phyloP scores from a whole-genome alignment of 495 filamentous ascomycete species.

The Geopyxis carbonaria region DNA sequence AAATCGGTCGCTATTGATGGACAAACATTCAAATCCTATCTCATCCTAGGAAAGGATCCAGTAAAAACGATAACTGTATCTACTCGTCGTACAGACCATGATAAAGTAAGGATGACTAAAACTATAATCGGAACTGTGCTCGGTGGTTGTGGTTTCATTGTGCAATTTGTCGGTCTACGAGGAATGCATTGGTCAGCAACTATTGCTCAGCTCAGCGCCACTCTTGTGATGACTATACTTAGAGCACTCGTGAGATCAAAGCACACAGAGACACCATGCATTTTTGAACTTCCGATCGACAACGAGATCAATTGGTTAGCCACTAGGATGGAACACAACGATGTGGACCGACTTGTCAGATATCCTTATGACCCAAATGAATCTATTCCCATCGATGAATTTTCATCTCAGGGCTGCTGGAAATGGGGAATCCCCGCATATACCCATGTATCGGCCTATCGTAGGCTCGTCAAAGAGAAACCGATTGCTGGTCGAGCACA shows the following conservation, averaged over 20 bases:
- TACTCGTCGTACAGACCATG: neutral
- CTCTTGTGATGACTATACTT: constrained; percentile 5
- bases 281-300: neutral
- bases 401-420: neutral
- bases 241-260: constrained; percentile 6
- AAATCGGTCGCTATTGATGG: constrained; percentile 18
- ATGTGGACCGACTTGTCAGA: neutral
- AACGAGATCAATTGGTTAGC: neutral
- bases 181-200: constrained; percentile 7
- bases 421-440: neutral
- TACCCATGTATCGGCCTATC: constrained; percentile 1
- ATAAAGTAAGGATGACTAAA: neutral
- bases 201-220: constrained; percentile 8
- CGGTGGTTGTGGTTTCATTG: constrained; percentile 6
- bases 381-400: no score
- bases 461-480: no score
- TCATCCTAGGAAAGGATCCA: constrained; percentile 6
- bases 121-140: constrained; percentile 3
- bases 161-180: constrained; percentile 9
- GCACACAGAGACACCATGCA: neutral
- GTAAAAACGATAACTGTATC: no score
- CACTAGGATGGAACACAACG: neutral
- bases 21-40: constrained; percentile 22
- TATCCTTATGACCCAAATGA: neutral
- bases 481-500: no score